Percentiles rank a stretch among this genome's conserved stretches.
Evolutionary conservation across 306 rosid species (phyloP).

Genomic region (Neltuma alba): DNA sequence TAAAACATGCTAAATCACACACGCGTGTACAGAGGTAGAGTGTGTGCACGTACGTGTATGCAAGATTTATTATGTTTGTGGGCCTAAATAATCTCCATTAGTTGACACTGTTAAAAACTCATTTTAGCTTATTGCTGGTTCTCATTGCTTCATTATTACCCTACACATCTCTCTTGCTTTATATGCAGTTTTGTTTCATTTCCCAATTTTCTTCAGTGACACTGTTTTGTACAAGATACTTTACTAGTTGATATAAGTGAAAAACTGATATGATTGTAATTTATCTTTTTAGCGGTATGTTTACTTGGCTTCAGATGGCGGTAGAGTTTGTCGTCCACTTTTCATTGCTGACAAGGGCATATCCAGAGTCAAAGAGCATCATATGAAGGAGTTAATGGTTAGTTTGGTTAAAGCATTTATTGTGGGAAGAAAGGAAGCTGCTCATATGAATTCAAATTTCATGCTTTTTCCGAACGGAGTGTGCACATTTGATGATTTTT

Average conservation of each 20-base stretch:
- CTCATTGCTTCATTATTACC: not conserved
- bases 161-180: not conserved
- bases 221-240: not conserved
- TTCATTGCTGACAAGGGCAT: slow-evolving; percentile 91
- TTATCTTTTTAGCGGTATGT: slow-evolving; percentile 63
- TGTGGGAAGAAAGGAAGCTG: slow-evolving; percentile 24
- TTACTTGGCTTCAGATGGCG: slow-evolving; percentile 96
- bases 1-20: not conserved
- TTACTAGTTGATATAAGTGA: not conserved
- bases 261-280: slow-evolving; percentile 25
- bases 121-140: not conserved
- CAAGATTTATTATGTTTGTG: too few relatives aligned
- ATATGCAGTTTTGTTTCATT: not conserved
- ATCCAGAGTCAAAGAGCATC: slow-evolving; percentile 81
- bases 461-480: slow-evolving; percentile 75
- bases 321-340: slow-evolving; percentile 96
- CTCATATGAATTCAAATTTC: slow-evolving; percentile 22
- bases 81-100: not conserved
- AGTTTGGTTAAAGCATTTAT: slow-evolving; percentile 28
- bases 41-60: too few relatives aligned
- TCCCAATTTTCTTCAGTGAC: not conserved
- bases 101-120: not conserved
- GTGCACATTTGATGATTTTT: slow-evolving; percentile 77
- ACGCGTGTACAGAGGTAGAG: too few relatives aligned
- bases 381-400: slow-evolving; percentile 91